Base-by-base conservation (phyloP, 2,329 filamentous ascomycete genomes). In the Cytospora leucostoma region DNA sequence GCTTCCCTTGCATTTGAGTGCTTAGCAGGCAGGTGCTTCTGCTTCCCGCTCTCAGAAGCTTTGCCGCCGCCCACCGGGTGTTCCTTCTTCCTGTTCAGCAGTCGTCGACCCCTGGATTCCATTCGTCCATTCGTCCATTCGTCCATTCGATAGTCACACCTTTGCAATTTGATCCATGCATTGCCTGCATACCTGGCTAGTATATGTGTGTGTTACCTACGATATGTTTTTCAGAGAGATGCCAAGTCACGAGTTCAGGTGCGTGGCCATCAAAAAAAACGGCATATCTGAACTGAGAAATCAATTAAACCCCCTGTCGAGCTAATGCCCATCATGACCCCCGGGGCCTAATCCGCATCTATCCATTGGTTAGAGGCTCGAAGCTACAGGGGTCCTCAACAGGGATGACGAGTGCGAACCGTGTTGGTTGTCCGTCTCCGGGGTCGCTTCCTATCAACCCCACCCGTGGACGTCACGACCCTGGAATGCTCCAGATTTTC, bases 291-390 rank as follows among this genome's bases (percentile, higher is more conserved):
- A 27, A 37, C 7, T 35, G 55, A 58, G 32, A 33, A 62, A 60
- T 65, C 63, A 65, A 65, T 63, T 65, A 65, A 65, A 54, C 27
- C 53, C 63, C 63, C 63, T 63, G 60, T 57, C 60, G 40, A 56
- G 27, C n/a, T 15, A n/a, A 32, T 52, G 37, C 59, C 52, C 49
- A 52, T 47, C 53, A 38, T 44, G 19, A 35, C 47, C 17, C 10
- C 17, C 38, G 44, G 34, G 33, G n/a, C 21, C 54, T 58, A 35
- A 51, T 51, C 60, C 35, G 15, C 15, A 2, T 44, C 49, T 61
- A 61, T 61, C 58, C 13, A 61, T 49, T 61, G 58, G 58, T 17
- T 35, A 21, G n/a, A n/a, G 17, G 50, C 27, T 33, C 51, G 47
- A 50, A 15, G 27, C 32, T 51, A 27, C n/a, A 61, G 37, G 32